These are phyloP conservation scores for Ustilago tritici DNA, from an alignment of 1,284 basidiomycete species.

Conservation along the genomic window DNA sequence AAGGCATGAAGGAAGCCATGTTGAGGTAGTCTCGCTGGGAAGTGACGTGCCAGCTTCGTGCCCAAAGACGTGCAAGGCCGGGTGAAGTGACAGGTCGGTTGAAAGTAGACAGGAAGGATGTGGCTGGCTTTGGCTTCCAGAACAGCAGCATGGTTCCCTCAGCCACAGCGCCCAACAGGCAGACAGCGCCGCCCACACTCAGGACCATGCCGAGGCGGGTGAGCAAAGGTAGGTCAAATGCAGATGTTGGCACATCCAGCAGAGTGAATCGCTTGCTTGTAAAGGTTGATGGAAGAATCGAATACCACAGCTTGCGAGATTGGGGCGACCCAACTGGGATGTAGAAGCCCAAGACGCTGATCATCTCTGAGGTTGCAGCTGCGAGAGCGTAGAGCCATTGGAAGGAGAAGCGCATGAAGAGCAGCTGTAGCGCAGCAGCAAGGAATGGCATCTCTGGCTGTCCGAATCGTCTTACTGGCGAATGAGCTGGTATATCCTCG, in stretches of 20 bases:
- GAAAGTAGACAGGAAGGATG: slow-evolving; percentile 32
- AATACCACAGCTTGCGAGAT: slow-evolving; percentile 11
- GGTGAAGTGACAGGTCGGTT: slow-evolving; percentile 33
- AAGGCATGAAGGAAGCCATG: slow-evolving; percentile 26
- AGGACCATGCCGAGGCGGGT: slow-evolving; percentile 15
- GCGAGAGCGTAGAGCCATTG: slow-evolving; percentile 32
- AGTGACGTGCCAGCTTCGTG: slow-evolving; percentile 42
- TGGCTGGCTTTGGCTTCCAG: slow-evolving; percentile 20
- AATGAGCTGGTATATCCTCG: slow-evolving; percentile 24
- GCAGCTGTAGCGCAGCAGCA: slow-evolving; percentile 13
- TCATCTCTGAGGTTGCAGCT: slow-evolving; percentile 16
- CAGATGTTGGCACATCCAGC: slow-evolving; percentile 14
- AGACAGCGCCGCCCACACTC: slow-evolving; percentile 19
- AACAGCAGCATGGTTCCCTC: slow-evolving; percentile 25
- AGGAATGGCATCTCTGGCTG: slow-evolving; percentile 33
- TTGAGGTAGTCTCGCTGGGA: slow-evolving; percentile 44
- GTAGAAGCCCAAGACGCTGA: slow-evolving; percentile 30
- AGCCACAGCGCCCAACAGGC: slow-evolving; percentile 12
- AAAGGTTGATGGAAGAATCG: slow-evolving; percentile 10
- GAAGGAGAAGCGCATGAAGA: slow-evolving; percentile 16
- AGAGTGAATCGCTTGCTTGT: slow-evolving; percentile 10
- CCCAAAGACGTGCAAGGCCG: slow-evolving; percentile 31
- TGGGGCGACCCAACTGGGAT: slow-evolving; percentile 16
- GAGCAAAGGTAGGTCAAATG: slow-evolving; percentile 24
- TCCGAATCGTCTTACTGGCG: slow-evolving; percentile 39